Conservation (phyloP, 352 stramenopile species). For the Globisporangium irregulare region DNA sequence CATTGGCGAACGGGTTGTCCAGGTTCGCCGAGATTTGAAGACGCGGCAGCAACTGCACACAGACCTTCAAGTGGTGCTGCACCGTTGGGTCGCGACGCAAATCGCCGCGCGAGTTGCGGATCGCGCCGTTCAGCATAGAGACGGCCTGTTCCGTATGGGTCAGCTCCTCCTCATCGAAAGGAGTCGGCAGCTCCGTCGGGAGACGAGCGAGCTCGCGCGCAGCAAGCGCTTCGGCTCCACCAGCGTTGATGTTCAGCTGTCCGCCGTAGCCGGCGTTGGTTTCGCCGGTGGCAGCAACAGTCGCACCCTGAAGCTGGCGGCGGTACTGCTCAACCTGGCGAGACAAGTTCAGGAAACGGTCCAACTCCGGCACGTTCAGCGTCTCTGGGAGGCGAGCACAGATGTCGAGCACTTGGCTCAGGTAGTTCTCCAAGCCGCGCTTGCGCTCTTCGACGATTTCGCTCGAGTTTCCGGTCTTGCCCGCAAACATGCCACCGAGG, state of each 20-base stretch:
- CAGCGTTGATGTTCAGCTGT: slow-evolving; percentile 58
- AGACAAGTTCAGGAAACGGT: slow-evolving; percentile 85
- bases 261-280: slow-evolving; percentile 27
- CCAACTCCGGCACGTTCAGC: slow-evolving; percentile 80
- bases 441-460: slow-evolving; percentile 87
- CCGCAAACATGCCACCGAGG: slow-evolving; percentile 79
- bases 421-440: slow-evolving; percentile 74
- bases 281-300: slow-evolving; percentile 24
- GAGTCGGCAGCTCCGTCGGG: slow-evolving; percentile 79
- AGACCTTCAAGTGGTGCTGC: slow-evolving; percentile 86
- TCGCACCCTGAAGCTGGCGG: slow-evolving; percentile 47
- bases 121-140: slow-evolving; percentile 67
- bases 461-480: slow-evolving; percentile 84
- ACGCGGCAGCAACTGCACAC: slow-evolving; percentile 78
- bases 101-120: slow-evolving; percentile 78
- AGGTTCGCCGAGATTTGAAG: slow-evolving; percentile 88
- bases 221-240: slow-evolving; percentile 73
- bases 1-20: slow-evolving; percentile 87
- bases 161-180: slow-evolving; percentile 84
- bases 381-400: slow-evolving; percentile 78
- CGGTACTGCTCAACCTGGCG: slow-evolving; percentile 84
- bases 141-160: slow-evolving; percentile 83
- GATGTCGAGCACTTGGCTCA: slow-evolving; percentile 79
- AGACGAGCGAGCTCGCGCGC: slow-evolving; percentile 75
- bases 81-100: slow-evolving; percentile 76